Conservation (phyloP, 495 filamentous ascomycete species). For the Penicillium waksmanii region DNA sequence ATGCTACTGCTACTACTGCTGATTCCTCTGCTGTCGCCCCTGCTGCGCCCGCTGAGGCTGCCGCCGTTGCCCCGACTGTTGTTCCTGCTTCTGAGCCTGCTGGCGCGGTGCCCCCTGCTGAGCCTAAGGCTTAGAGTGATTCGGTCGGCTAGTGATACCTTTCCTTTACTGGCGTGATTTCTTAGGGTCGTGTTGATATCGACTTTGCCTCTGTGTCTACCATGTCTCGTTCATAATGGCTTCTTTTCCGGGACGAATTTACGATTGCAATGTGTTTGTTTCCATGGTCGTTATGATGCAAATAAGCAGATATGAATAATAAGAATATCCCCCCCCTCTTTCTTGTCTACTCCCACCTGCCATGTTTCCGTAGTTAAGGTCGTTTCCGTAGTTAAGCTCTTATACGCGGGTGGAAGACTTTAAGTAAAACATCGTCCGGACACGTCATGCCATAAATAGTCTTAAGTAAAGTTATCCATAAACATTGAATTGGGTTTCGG, state of each 20-base stretch:
- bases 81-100: constrained; percentile 25
- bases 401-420: no score
- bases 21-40: constrained; percentile 16
- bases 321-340: no score
- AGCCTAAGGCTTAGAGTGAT: constrained; percentile 34
- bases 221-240: no score
- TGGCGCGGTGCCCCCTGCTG: constrained; percentile 31
- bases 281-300: background rate
- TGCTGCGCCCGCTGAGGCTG: constrained; percentile 18
- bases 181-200: constrained; percentile 7
- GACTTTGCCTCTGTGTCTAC: constrained; percentile 5
- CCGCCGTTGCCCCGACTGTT: constrained; percentile 17
- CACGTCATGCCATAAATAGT: no score
- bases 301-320: background rate
- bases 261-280: constrained; percentile 24
- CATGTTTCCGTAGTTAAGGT: no score
- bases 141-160: constrained; percentile 5
- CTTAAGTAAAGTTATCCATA: no score
- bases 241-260: constrained; percentile 13
- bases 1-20: constrained; percentile 30
- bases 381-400: no score
- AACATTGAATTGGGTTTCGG: no score
- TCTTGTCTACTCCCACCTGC: no score
- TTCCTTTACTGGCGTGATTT: constrained; percentile 6
- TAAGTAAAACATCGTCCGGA: no score